Percentiles rank a stretch among this genome's conserved stretches.
Evolutionary conservation across 148 eudicot species (phyloP).

Genomic region (Vaccinium vitisidaea): DNA sequence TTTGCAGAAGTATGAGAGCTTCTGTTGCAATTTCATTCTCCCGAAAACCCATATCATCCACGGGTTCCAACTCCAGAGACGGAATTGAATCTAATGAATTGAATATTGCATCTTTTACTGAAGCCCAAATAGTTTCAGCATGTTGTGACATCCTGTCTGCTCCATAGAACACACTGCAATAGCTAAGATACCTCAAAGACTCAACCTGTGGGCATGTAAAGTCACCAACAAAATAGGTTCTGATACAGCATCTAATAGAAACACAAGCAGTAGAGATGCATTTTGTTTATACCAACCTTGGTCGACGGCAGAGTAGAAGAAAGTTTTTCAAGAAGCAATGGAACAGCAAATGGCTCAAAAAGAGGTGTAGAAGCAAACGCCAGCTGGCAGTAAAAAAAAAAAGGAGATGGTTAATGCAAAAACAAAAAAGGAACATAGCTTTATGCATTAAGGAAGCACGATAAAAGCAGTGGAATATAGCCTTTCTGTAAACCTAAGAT

Average conservation of each 20-base stretch:
- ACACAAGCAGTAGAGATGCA: slow-evolving; percentile 15
- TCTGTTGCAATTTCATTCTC: slow-evolving; percentile 61
- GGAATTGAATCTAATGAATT: slow-evolving; percentile 34
- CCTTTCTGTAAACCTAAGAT: background rate
- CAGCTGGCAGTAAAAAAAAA: slow-evolving; percentile 42
- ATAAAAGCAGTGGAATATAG: background rate
- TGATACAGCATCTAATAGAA: slow-evolving; percentile 12
- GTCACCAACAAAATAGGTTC: slow-evolving; percentile 5
- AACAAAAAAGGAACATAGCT: background rate
- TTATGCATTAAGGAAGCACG: background rate
- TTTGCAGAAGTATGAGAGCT: slow-evolving; percentile 71
- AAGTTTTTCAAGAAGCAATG: slow-evolving; percentile 87
- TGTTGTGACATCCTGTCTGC: slow-evolving; percentile 64
- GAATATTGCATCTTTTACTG: slow-evolving; percentile 52
- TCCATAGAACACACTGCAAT: slow-evolving; percentile 68
- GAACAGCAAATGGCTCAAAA: slow-evolving; percentile 84
- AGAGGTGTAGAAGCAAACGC: slow-evolving; percentile 78
- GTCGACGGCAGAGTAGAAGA: slow-evolving; percentile 77
- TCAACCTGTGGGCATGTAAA: slow-evolving; percentile 55
- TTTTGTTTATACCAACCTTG: slow-evolving; percentile 49
- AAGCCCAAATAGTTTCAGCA: slow-evolving; percentile 62
- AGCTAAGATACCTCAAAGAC: slow-evolving; percentile 74
- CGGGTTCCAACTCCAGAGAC: slow-evolving; percentile 27
- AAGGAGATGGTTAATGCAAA: slow-evolving; percentile 11
- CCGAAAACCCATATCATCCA: slow-evolving; percentile 38